Base-by-base conservation (phyloP, 2,329 filamentous ascomycete genomes). In the Colletotrichum paranaense region DNA sequence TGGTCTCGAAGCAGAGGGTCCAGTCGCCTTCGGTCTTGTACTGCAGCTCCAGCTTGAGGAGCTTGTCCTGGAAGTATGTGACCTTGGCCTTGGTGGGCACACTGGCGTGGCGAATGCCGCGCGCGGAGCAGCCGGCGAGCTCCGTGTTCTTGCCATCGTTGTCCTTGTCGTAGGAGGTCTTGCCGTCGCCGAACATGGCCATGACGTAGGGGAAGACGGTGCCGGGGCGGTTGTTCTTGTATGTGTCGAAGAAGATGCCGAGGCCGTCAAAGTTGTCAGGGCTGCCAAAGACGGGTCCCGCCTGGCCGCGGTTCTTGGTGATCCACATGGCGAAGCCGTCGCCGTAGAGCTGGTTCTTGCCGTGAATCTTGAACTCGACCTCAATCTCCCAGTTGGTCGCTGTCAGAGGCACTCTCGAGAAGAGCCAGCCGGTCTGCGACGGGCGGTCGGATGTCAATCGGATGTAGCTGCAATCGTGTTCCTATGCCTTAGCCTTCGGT, bases 371-470 rank as follows among this genome's bases (percentile, higher is more conserved):
- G 87, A 98, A 98, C 81, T 98, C 97, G 76, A 98, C 90, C 84
- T 97, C 94, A 77, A 99, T 93, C 89, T 98, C 95, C 97, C 97
- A 99, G 86, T 99, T 99, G 55, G 96, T 99, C 58, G 97, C 97
- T 11, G 97, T 99, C 78, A 99, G 86, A 32, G 97, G 97, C 62
- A 98, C 94, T 73, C 95, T 91, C 62, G 95, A 98, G 86, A 96
- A 98, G 77, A 98, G 88, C 94, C 94, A 98, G 80, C 97, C 97
- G 79, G 92, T 90, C 84, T 97, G 95, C 79, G 96, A 98, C 73
- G 94, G 94, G 75, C 93, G 92, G 84, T 98, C 95, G 72, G 95
- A 94, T 35, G 95, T 95, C 70, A 99, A 91, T 78, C 97, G 95
- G 78, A 99, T 93, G 85, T 98, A 98, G 84, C 93, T 95, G 80